Conservation (phyloP, 2,329 filamentous ascomycete species). For the Hymenoscyphus fructigenus region DNA sequence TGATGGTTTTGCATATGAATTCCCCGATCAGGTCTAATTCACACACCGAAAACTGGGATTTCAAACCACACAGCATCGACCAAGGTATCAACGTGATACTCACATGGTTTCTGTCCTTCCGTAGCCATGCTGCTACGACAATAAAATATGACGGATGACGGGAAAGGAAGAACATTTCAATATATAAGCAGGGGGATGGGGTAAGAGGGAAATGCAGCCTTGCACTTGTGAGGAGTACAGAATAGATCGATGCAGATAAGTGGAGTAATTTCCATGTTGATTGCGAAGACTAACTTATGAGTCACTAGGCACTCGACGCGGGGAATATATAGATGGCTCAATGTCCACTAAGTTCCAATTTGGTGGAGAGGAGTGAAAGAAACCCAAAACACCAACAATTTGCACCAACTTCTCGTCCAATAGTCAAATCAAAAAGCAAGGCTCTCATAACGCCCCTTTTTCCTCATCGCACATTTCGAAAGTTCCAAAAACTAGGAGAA, state of each 20-base stretch:
- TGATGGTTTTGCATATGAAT: neutral
- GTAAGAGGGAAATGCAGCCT: neutral
- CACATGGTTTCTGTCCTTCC: neutral
- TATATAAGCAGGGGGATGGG: neutral
- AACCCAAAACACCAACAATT: neutral
- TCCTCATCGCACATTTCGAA: neutral
- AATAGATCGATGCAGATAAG: slow-evolving; percentile 1
- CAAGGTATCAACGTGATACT: neutral
- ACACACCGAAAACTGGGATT: neutral
- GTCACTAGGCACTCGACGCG: neutral
- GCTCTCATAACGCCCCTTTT: neutral
- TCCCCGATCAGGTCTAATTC: neutral
- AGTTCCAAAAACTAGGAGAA: neutral
- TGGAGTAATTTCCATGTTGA: neutral
- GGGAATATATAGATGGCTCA: slow-evolving; percentile 1
- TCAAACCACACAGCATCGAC: neutral
- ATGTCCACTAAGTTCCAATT: slow-evolving; percentile 2
- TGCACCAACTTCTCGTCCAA: neutral
- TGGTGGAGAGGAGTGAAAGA: neutral
- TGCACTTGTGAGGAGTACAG: neutral
- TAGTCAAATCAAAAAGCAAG: neutral
- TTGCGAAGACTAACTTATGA: slow-evolving; percentile 3
- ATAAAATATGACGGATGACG: neutral
- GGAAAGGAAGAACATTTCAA: neutral
- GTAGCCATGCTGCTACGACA: neutral